These are phyloP conservation scores for Tolypocladium tropicale DNA, from an alignment of 2,329 filamentous ascomycete species.

Conservation along the genomic window DNA sequence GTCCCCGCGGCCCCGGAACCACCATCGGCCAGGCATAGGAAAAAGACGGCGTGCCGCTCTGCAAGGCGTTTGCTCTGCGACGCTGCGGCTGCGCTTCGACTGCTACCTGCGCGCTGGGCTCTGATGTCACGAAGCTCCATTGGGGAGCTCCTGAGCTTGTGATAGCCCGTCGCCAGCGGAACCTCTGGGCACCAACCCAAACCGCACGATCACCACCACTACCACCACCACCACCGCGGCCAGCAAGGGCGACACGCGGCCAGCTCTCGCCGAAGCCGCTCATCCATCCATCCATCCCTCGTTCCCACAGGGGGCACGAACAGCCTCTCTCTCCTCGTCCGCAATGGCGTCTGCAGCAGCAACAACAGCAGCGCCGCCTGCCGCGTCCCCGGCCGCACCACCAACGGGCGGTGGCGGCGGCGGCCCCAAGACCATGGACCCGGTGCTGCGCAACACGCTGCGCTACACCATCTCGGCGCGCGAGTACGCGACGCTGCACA, in stretches of 20 bases:
- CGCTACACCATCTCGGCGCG: slow-evolving; percentile 77
- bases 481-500: slow-evolving; percentile 79
- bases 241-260: background rate
- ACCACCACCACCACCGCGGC: background rate
- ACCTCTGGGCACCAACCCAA: background rate
- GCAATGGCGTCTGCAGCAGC: slow-evolving; percentile 2
- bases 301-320: background rate
- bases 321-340: background rate
- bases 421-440: slow-evolving; percentile 36
- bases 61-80: background rate
- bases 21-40: background rate
- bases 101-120: background rate
- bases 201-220: background rate
- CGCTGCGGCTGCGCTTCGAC: background rate
- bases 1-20: background rate
- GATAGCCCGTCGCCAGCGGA: background rate
- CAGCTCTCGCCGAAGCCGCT: background rate
- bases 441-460: slow-evolving; percentile 73
- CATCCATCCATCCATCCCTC: background rate
- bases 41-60: background rate
- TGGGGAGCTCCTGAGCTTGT: background rate
- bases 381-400: background rate
- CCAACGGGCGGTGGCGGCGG: too few species aligned
- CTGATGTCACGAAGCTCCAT: background rate
- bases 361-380: background rate